Evolutionary conservation across 164 flowering plant genomes (phyloP).

Genomic region (Magnolia sinica): DNA sequence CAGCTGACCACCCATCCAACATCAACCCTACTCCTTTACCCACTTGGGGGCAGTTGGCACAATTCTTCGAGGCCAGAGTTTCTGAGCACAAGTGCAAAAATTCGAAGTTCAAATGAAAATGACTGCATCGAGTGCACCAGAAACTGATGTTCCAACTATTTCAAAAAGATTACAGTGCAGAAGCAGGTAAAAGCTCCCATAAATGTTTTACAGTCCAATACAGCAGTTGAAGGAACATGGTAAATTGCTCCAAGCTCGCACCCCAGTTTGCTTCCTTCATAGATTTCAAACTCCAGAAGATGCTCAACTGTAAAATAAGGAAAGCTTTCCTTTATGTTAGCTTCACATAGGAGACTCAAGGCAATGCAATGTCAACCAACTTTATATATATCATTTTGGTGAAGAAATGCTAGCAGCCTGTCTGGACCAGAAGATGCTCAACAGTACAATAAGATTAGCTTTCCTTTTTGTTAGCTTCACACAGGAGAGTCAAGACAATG

Average conservation of each 20-base stretch:
- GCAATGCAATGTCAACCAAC: too few relatives aligned
- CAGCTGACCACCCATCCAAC: too few relatives aligned
- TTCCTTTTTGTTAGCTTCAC: too few relatives aligned
- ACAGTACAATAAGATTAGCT: too few relatives aligned
- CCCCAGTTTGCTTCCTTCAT: background rate
- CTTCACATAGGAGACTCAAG: too few relatives aligned
- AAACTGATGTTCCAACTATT: background rate
- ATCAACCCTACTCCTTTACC: too few relatives aligned
- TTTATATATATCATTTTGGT: too few relatives aligned
- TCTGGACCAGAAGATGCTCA: too few relatives aligned
- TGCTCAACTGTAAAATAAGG: too few relatives aligned
- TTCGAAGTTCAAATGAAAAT: background rate
- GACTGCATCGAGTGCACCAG: background rate
- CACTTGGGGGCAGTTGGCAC: background rate
- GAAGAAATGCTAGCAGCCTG: too few relatives aligned
- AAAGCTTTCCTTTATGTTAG: too few relatives aligned
- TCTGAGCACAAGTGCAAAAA: background rate
- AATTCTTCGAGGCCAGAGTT: background rate
- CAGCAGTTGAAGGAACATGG: background rate
- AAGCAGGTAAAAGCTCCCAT: background rate
- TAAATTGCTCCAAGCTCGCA: background rate
- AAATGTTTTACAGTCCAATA: background rate
- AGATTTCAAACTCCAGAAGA: background rate
- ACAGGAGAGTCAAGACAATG: too few relatives aligned
- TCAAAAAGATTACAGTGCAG: background rate